These are phyloP conservation scores for Leptomonas pyrrhocoris DNA, from an alignment of 208 protist species.

Conservation along the genomic window DNA sequence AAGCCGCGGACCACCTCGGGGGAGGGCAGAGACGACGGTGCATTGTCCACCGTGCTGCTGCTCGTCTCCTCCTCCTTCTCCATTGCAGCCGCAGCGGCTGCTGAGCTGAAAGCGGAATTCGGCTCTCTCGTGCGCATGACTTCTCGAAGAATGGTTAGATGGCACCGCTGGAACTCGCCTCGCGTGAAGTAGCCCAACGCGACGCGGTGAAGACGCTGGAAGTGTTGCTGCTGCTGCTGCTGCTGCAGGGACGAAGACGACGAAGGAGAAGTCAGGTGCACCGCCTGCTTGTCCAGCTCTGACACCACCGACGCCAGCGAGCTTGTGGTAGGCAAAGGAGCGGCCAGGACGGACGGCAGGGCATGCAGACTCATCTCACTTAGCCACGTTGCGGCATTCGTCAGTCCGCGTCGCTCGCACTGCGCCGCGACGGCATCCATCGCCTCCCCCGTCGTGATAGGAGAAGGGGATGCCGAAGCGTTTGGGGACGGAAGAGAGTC, in stretches of 20 bases:
- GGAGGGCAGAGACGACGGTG: conserved; percentile 5
- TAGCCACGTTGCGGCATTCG: conserved; percentile 62
- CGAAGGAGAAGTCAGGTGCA: too few species aligned
- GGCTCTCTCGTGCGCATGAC: conserved; percentile 44
- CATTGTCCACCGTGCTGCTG: not conserved
- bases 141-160: conserved; percentile 48
- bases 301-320: conserved; percentile 1
- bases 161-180: conserved; percentile 79
- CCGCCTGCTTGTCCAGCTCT: not conserved
- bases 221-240: conserved; percentile 12
- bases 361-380: conserved; percentile 71
- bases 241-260: not conserved
- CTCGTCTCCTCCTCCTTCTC: not conserved
- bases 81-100: not conserved
- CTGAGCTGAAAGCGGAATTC: not conserved
- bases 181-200: conserved; percentile 62
- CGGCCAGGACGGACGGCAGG: conserved; percentile 24
- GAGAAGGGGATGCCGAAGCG: not conserved
- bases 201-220: conserved; percentile 53
- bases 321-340: conserved; percentile 7
- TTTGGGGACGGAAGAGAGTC: not conserved
- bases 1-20: conserved; percentile 32
- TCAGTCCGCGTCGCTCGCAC: conserved; percentile 67
- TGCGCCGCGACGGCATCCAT: conserved; percentile 61
- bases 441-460: conserved; percentile 44